Conservation (phyloP, 2,329 filamentous ascomycete genomes). For the Triangularia setosa region DNA sequence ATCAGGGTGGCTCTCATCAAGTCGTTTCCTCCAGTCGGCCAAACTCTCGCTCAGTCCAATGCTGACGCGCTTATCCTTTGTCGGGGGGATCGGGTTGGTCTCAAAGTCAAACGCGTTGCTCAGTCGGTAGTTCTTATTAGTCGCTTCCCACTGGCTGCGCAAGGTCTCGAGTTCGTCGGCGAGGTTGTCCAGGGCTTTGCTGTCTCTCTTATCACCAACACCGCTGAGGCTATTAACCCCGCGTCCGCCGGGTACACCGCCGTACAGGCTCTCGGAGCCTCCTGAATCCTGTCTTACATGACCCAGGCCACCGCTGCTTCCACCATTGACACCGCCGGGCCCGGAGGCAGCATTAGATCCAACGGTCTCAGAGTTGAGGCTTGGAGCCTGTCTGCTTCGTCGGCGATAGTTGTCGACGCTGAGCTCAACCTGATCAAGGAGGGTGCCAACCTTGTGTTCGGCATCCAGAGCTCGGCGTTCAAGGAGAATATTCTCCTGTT, state of each 20-base stretch:
- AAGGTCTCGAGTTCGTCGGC: slow-evolving; percentile 89
- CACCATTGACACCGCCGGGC: slow-evolving; percentile 26
- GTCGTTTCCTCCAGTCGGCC: slow-evolving; percentile 73
- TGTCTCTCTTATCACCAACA: slow-evolving; percentile 54
- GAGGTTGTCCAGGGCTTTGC: slow-evolving; percentile 77
- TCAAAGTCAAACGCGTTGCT: slow-evolving; percentile 91
- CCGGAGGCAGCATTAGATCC: background rate
- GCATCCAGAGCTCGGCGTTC: slow-evolving; percentile 84
- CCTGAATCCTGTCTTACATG: slow-evolving; percentile 54
- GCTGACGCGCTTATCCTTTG: slow-evolving; percentile 35
- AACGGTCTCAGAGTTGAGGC: slow-evolving; percentile 44
- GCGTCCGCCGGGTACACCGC: slow-evolving; percentile 40
- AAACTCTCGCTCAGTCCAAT: slow-evolving; percentile 65
- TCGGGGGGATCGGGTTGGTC: slow-evolving; percentile 20
- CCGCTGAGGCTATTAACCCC: slow-evolving; percentile 27
- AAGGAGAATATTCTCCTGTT: slow-evolving; percentile 74
- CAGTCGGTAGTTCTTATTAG: slow-evolving; percentile 89
- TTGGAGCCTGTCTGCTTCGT: slow-evolving; percentile 57
- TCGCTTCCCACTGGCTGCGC: slow-evolving; percentile 89
- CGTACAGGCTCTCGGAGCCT: slow-evolving; percentile 62
- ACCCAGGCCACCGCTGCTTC: slow-evolving; percentile 26
- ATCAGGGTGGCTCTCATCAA: slow-evolving; percentile 49
- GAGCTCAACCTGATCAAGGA: slow-evolving; percentile 90
- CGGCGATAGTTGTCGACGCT: slow-evolving; percentile 94
- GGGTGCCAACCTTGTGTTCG: slow-evolving; percentile 85